Percentiles rank a stretch among this genome's conserved stretches.
These are phyloP conservation scores for Mycena maculata DNA, from an alignment of 768 basidiomycete species.

Conservation along the genomic window DNA sequence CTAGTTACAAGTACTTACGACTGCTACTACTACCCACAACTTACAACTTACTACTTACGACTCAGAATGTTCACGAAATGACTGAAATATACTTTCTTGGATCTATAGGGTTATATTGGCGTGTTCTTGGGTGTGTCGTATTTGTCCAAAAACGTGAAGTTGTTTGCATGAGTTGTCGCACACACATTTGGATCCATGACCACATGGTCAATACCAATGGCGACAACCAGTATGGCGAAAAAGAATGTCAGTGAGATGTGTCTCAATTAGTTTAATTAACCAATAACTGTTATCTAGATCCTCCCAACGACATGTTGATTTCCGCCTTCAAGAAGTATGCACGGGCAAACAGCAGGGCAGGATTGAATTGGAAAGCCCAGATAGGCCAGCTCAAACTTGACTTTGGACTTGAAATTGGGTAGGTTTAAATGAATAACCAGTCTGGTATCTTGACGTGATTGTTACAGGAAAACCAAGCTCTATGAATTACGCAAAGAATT, in stretches of 20 bases:
- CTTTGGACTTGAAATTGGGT: neutral
- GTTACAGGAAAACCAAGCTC: neutral
- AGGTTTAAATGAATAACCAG: neutral
- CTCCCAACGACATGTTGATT: neutral
- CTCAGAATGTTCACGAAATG: too few species aligned
- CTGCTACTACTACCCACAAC: too few species aligned
- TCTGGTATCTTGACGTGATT: neutral
- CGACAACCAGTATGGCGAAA: neutral
- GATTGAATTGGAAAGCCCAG: neutral
- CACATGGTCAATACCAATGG: constrained; percentile 1
- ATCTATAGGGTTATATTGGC: too few species aligned
- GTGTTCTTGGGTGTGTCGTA: too few species aligned
- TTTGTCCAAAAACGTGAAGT: too few species aligned
- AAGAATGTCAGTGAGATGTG: neutral
- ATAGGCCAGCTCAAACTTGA: neutral
- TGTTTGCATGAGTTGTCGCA: too few species aligned
- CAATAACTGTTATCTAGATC: neutral
- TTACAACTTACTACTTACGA: too few species aligned
- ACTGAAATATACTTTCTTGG: neutral
- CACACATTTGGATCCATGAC: too few species aligned
- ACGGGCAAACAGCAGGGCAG: constrained; percentile 1
- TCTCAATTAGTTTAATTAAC: too few species aligned
- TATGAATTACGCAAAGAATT: neutral
- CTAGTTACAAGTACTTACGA: too few species aligned
- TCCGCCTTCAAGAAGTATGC: neutral